Conservation (phyloP, 2,329 filamentous ascomycete genomes). For the Chrysosporium keratinophilum region DNA sequence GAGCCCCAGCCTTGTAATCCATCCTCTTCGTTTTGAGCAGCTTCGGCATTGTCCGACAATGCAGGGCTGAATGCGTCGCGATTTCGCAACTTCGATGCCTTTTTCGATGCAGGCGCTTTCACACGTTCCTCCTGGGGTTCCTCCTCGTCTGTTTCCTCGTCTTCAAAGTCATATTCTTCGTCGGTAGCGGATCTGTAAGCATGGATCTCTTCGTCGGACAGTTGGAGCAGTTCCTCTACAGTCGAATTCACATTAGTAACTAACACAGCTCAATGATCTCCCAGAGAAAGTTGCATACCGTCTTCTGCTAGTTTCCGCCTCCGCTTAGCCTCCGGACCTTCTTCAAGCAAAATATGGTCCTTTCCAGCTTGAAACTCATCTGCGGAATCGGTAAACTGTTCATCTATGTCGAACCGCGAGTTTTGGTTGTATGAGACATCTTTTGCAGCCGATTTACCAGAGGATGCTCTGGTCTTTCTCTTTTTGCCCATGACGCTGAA, state of each 20-base stretch:
- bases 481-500: conserved; percentile 45
- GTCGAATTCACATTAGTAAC: conserved; percentile 16
- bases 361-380: conserved; percentile 84
- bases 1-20: conserved; percentile 70
- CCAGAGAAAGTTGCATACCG: conserved; percentile 26
- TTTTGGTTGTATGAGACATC: conserved; percentile 24
- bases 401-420: conserved; percentile 35
- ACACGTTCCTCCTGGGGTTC: conserved; percentile 24
- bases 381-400: conserved; percentile 85
- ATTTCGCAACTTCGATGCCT: conserved; percentile 18
- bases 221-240: conserved; percentile 47
- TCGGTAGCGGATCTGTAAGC: conserved; percentile 38
- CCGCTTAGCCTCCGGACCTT: conserved; percentile 68
- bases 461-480: conserved; percentile 56
- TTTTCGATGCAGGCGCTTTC: conserved; percentile 16
- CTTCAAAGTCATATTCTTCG: conserved; percentile 37
- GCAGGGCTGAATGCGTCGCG: conserved; percentile 18
- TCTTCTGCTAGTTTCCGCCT: conserved; percentile 61
- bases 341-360: conserved; percentile 77
- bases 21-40: conserved; percentile 46
- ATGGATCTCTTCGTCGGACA: conserved; percentile 54
- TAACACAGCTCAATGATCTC: background rate
- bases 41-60: conserved; percentile 27
- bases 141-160: conserved; percentile 29
- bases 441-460: conserved; percentile 35